phyloP scores from a whole-genome alignment of 2,329 filamentous ascomycete species.

The Magnaporthiopsis poae region DNA sequence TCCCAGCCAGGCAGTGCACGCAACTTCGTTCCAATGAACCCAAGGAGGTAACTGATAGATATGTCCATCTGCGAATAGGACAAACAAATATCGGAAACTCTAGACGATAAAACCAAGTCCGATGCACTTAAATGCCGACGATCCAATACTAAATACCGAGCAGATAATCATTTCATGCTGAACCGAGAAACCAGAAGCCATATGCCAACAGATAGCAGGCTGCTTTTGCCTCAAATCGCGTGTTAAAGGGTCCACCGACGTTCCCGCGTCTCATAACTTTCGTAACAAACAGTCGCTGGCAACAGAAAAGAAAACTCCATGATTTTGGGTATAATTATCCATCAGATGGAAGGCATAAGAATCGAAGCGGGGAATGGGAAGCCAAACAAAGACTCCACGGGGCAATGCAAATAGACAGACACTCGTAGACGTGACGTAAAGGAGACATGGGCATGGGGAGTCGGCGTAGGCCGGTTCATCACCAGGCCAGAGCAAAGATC shows the following conservation, averaged over 20 bases:
- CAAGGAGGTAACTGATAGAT: too few relatives aligned
- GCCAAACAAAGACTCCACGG: not conserved
- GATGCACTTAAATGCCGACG: too few relatives aligned
- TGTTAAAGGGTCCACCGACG: not conserved
- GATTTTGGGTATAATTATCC: not conserved
- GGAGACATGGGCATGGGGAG: not conserved
- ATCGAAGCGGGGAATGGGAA: not conserved
- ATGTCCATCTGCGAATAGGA: too few relatives aligned
- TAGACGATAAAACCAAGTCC: too few relatives aligned
- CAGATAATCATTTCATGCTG: not conserved
- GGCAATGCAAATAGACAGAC: not conserved
- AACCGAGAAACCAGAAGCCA: not conserved
- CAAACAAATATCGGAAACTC: too few relatives aligned
- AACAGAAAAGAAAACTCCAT: not conserved
- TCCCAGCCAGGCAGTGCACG: too few relatives aligned
- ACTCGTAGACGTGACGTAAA: not conserved
- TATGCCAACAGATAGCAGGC: too few relatives aligned
- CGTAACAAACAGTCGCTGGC: not conserved
- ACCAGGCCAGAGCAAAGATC: not conserved
- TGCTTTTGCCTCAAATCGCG: not conserved
- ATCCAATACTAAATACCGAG: too few relatives aligned
- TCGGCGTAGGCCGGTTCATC: not conserved
- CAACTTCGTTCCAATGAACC: too few relatives aligned
- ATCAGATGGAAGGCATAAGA: not conserved
- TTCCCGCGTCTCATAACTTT: not conserved